Conservation (phyloP, 805 yeast genomes). For the Pichia nakasei region DNA sequence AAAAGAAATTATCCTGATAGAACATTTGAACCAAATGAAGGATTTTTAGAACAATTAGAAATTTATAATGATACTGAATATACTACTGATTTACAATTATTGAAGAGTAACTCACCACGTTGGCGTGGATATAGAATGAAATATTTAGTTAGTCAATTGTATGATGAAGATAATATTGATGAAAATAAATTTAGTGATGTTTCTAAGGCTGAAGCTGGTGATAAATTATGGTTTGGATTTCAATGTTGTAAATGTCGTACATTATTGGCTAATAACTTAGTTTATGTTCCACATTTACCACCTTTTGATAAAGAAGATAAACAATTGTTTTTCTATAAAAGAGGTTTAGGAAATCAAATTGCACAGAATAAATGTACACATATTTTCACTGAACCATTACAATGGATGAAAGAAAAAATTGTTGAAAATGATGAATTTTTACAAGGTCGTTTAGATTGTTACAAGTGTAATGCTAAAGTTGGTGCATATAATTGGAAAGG, state of each 20-base stretch:
- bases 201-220: slow-evolving; percentile 11
- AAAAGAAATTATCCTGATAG: slow-evolving; percentile 41
- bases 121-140: slow-evolving; percentile 16
- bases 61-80: slow-evolving; percentile 41
- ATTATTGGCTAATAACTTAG: slow-evolving; percentile 51
- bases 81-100: slow-evolving; percentile 29
- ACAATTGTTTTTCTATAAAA: slow-evolving; percentile 54
- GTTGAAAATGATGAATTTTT: slow-evolving; percentile 31
- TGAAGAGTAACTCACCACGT: slow-evolving; percentile 12
- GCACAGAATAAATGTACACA: slow-evolving; percentile 69
- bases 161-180: slow-evolving; percentile 16
- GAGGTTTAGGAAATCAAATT: slow-evolving; percentile 48
- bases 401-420: slow-evolving; percentile 66
- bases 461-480: slow-evolving; percentile 73
- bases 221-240: slow-evolving; percentile 24
- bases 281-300: slow-evolving; percentile 56
- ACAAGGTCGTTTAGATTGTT: slow-evolving; percentile 84
- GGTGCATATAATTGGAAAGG: slow-evolving; percentile 97
- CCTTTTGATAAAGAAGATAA: slow-evolving; percentile 52
- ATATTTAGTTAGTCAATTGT: slow-evolving; percentile 3
- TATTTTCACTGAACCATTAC: slow-evolving; percentile 77
- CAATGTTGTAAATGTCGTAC: slow-evolving; percentile 82
- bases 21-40: slow-evolving; percentile 60
- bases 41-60: slow-evolving; percentile 64
- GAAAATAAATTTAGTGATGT: slow-evolving; percentile 2